Conservation (phyloP, 2,329 filamentous ascomycete genomes). For the Biscogniauxia marginata region DNA sequence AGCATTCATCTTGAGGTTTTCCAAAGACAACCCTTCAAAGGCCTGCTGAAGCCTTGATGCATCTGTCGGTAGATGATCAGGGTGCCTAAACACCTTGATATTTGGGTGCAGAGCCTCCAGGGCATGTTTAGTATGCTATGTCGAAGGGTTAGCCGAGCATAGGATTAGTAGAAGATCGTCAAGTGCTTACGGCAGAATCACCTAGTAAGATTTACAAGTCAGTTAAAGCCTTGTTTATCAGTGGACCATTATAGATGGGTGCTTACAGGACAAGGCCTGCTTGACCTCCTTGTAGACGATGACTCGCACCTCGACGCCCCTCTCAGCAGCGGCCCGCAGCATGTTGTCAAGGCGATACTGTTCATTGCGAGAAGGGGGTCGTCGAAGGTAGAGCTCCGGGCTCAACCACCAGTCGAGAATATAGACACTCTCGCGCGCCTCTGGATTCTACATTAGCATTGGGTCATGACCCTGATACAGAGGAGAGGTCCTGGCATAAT, state of each 20-base stretch:
- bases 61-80: slow-evolving; percentile 75
- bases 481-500: slow-evolving; percentile 11
- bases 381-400: slow-evolving; percentile 82
- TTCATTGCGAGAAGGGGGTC: slow-evolving; percentile 78
- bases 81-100: slow-evolving; percentile 86
- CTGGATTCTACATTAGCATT: slow-evolving; percentile 34
- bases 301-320: slow-evolving; percentile 79
- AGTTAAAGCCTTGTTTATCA: slow-evolving; percentile 6
- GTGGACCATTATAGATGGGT: slow-evolving; percentile 35
- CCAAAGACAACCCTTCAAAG: slow-evolving; percentile 45
- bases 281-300: slow-evolving; percentile 93
- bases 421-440: slow-evolving; percentile 74
- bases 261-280: slow-evolving; percentile 75
- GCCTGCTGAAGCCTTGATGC: slow-evolving; percentile 67
- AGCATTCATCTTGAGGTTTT: slow-evolving; percentile 38
- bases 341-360: slow-evolving; percentile 81
- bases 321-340: slow-evolving; percentile 76
- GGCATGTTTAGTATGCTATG: slow-evolving; percentile 72
- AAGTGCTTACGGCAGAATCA: slow-evolving; percentile 39
- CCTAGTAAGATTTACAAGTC: slow-evolving; percentile 25
- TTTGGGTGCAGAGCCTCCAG: slow-evolving; percentile 78
- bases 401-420: slow-evolving; percentile 91
- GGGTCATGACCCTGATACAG: neutral
- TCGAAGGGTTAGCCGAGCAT: slow-evolving; percentile 1
- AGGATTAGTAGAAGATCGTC: neutral